A percentile compares a stretch with the other conserved stretches of the same genome.
Conservation (phyloP, 768 basidiomycete genomes). For the Tricholoma saponaceum region DNA sequence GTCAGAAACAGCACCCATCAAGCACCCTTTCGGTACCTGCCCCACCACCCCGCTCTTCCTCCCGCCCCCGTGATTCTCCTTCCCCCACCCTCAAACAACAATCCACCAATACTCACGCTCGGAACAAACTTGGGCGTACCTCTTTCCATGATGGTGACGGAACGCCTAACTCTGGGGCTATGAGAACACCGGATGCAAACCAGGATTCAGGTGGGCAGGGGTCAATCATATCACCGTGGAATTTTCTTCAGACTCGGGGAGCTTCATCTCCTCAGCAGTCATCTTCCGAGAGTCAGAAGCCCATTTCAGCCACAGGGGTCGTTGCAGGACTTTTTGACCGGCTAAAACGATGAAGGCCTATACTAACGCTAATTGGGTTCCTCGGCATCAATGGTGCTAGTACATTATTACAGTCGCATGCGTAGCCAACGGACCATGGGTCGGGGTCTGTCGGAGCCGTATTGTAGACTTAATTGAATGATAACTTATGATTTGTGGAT, state of each 20-base stretch:
- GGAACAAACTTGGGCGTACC: neutral
- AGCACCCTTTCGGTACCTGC: constrained; percentile 37
- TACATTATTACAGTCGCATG: too few relatives aligned
- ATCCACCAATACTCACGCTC: neutral
- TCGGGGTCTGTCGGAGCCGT: too few relatives aligned
- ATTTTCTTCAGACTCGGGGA: neutral
- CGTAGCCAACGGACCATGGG: too few relatives aligned
- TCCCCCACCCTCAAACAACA: neutral
- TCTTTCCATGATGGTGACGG: too few relatives aligned
- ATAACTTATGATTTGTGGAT: too few relatives aligned
- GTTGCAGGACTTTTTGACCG: neutral
- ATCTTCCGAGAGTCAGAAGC: neutral
- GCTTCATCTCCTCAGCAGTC: too few relatives aligned
- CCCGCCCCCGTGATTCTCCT: too few relatives aligned
- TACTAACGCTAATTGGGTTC: too few relatives aligned
- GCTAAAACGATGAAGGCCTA: neutral
- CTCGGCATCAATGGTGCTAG: too few relatives aligned
- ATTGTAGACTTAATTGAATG: too few relatives aligned
- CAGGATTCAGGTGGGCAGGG: neutral
- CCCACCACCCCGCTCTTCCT: too few relatives aligned
- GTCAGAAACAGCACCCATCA: constrained; percentile 29
- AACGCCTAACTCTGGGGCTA: neutral
- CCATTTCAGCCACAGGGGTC: neutral
- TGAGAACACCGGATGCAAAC: neutral
- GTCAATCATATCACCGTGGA: neutral